Evolutionary conservation across 139 green algal species (phyloP).

Genomic region (Micractinium conductrix): DNA sequence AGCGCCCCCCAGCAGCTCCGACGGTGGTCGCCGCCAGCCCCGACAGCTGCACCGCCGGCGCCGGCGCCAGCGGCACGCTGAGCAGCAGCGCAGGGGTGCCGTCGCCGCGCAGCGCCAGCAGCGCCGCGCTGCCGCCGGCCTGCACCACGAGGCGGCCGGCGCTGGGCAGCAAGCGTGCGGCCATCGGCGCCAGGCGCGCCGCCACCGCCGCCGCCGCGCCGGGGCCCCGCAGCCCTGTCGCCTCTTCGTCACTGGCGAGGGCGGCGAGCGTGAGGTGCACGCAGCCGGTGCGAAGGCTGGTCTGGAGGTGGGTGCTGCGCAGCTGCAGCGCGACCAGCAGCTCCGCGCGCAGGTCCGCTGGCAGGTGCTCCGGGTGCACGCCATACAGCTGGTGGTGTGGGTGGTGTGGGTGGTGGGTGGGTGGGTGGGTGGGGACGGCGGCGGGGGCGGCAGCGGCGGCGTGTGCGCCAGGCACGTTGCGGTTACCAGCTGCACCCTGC

Average conservation of each 20-base stretch:
- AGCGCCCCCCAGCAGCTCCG: neutral
- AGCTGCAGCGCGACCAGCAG: neutral
- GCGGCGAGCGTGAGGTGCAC: constrained; percentile 20
- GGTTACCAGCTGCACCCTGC: neutral
- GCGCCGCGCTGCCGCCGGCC: neutral
- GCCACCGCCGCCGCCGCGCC: constrained; percentile 9
- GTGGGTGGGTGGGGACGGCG: neutral
- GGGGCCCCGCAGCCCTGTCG: neutral
- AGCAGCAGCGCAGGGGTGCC: constrained; percentile 6
- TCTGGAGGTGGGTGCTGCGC: neutral
- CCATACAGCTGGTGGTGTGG: neutral
- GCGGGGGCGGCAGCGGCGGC: neutral
- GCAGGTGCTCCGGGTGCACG: constrained; percentile 21
- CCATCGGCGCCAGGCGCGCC: constrained; percentile 1
- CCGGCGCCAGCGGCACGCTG: neutral
- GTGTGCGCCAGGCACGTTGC: neutral
- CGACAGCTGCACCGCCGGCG: neutral
- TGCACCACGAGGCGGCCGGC: neutral
- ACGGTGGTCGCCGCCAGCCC: constrained; percentile 7
- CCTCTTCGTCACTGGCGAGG: neutral
- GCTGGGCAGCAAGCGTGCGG: neutral
- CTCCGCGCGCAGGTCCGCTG: neutral
- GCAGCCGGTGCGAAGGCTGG: constrained; percentile 14
- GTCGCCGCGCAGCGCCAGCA: neutral
- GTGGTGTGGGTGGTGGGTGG: neutral